phyloP scores from a whole-genome alignment of 169 alveolate genomes.

The Theileria luwenshuni region DNA sequence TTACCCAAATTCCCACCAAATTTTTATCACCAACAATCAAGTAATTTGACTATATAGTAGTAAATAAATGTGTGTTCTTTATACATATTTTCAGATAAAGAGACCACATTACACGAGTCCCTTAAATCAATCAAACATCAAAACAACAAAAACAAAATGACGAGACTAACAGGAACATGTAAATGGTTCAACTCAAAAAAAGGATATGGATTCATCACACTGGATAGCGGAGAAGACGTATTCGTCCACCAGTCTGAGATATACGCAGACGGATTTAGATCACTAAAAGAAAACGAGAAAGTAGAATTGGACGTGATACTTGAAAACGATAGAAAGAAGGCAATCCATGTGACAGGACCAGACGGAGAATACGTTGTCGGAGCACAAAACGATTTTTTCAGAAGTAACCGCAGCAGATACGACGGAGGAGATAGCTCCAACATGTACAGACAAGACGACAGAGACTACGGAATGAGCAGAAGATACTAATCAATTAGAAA shows the following conservation, averaged over 20 bases:
- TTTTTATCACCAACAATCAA: not conserved
- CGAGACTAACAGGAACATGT: conserved; percentile 72
- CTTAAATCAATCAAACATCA: not conserved
- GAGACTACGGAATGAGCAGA: conserved; percentile 5
- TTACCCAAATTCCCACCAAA: not conserved
- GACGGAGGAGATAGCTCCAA: conserved; percentile 20
- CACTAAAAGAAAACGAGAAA: conserved; percentile 73
- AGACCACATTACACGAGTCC: not conserved
- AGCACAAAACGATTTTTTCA: conserved; percentile 21
- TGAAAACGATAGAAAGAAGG: conserved; percentile 75
- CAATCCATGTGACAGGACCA: conserved; percentile 82
- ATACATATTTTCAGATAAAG: not conserved
- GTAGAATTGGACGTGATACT: conserved; percentile 72
- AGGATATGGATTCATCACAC: conserved; percentile 83
- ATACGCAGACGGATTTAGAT: conserved; percentile 79
- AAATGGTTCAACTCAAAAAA: conserved; percentile 81
- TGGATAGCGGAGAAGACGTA: conserved; percentile 79
- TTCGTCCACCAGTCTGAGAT: conserved; percentile 82
- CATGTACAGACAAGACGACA: conserved; percentile 57
- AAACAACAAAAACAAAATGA: conserved; percentile 15
- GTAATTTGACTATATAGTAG: not conserved
- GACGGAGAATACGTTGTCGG: conserved; percentile 78
- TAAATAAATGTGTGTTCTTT: not conserved
- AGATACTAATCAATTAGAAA: conserved; percentile 4
- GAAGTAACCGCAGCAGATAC: not conserved